Percentiles rank a stretch among this genome's conserved stretches.
Evolutionary conservation across 1,284 basidiomycete genomes (phyloP).

Genomic region (Coriolopsis trogii): DNA sequence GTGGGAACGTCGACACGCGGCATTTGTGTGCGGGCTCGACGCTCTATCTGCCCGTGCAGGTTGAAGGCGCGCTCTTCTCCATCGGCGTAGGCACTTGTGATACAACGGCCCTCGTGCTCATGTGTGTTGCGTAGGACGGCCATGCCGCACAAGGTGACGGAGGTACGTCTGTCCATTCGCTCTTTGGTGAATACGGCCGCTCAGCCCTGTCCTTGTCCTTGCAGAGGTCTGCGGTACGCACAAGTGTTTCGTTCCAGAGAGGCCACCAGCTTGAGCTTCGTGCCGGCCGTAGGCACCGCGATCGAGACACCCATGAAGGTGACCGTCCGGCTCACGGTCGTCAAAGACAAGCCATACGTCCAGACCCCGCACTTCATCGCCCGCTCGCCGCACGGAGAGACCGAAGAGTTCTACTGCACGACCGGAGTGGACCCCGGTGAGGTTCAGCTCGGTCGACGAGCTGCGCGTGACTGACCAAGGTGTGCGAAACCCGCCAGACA

Average conservation of each 20-base stretch:
- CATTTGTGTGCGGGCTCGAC: constrained; percentile 55
- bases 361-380: constrained; percentile 60
- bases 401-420: constrained; percentile 56
- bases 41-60: constrained; percentile 60
- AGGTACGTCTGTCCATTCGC: constrained; percentile 40
- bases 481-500: constrained; percentile 36
- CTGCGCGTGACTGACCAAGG: too few species aligned
- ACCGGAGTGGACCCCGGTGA: constrained; percentile 54
- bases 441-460: background rate
- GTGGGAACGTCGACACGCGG: constrained; percentile 64
- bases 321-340: constrained; percentile 54
- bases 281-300: constrained; percentile 48
- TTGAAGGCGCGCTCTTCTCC: constrained; percentile 60
- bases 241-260: background rate
- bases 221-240: constrained; percentile 55
- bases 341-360: constrained; percentile 57
- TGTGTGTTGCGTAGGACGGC: constrained; percentile 49
- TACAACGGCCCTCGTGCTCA: too few species aligned
- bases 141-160: constrained; percentile 70
- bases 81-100: constrained; percentile 59
- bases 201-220: background rate
- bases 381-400: constrained; percentile 20
- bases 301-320: constrained; percentile 65
- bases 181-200: background rate
- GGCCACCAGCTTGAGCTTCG: background rate